phyloP scores from a whole-genome alignment of 2,329 filamentous ascomycete species.

The Cladophialophora yegresii region DNA sequence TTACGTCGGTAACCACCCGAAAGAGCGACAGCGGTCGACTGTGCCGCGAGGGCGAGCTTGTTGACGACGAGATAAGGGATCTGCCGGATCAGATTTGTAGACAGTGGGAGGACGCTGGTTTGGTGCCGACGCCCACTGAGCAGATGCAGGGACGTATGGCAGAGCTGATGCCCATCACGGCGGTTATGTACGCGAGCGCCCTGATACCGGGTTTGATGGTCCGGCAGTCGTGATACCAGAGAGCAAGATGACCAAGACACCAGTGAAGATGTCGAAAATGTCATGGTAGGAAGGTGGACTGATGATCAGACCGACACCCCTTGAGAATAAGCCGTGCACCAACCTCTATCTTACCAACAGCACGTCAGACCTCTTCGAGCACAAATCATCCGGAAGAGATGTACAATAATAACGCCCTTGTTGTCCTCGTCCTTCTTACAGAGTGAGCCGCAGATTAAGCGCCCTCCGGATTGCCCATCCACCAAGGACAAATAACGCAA shows the following conservation, averaged over 20 bases:
- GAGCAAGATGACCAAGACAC: not conserved
- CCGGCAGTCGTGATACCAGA: not conserved
- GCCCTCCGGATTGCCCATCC: constrained; percentile 12
- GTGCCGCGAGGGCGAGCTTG: constrained; percentile 7
- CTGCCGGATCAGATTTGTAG: constrained; percentile 23
- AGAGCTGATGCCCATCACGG: constrained; percentile 57
- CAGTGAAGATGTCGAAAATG: not conserved
- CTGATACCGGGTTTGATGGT: constrained; percentile 52
- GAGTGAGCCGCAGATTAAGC: not conserved
- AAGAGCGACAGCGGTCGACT: not conserved
- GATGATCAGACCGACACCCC: not conserved
- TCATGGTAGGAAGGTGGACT: not conserved
- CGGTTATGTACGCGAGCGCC: constrained; percentile 60
- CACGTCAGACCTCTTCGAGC: not conserved
- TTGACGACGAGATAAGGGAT: constrained; percentile 13
- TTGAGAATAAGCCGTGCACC: not conserved
- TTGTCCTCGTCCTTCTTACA: not conserved
- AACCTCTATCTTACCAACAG: not conserved
- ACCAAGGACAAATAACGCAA: constrained; percentile 13
- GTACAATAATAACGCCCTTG: not conserved
- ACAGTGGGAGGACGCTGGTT: constrained; percentile 27
- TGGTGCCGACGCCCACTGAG: constrained; percentile 21
- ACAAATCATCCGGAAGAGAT: not conserved
- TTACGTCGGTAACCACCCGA: constrained; percentile 42
- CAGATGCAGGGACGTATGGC: constrained; percentile 46